Evolutionary conservation across 139 green algal genomes (phyloP), one percentile per base, ranked within the genome.

Genomic region (Prasinococcaceae sp.): DNA sequence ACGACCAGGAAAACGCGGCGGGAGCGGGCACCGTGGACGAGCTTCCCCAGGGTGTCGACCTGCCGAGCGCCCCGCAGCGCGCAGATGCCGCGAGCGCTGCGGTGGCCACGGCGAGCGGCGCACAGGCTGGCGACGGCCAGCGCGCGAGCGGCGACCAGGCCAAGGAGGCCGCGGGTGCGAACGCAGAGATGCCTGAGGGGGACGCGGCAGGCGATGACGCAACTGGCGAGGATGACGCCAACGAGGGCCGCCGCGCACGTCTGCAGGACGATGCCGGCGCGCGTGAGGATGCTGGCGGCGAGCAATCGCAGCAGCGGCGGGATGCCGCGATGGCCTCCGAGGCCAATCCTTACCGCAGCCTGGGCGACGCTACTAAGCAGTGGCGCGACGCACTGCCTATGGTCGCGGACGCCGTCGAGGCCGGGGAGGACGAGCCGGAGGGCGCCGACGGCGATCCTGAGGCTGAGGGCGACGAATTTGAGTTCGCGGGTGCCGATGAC

Each of bases 371-470:
- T 2, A 30, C 71, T 39, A 55, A 39, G 61, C 23, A 54, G 12
- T 75, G 61, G 61, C 56, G 64, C 9, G 56, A 71, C 19, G 37
- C 43, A 12, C 20, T 71, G 1, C 40, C 25, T 8, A 40, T 75
- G 26, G 54, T 66, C 26, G 53, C 51, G 0, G 57, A 58, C 12
- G 17, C 17, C 1, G 50, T 42, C 5, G 50, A 70, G 42, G 41
- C 70, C 40, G 38, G 58, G 10, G 41, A 55, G 29, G 36, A 53
- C 20, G 36, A 84, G 60, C 77, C 72, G 45, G n/a, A n/a, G n/a
- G n/a, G n/a, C n/a, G n/a, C n/a, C n/a, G 74, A 82, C 45, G 85
- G 79, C 57, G 30, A 77, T 16, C 47, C 52, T 33, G 63, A 59
- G 16, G 37, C 22, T 12, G 53, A 28, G 50, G 28, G 27, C 4